Evolutionary conservation across 768 basidiomycete species (phyloP).

Genomic region (Termitomyces heimii): DNA sequence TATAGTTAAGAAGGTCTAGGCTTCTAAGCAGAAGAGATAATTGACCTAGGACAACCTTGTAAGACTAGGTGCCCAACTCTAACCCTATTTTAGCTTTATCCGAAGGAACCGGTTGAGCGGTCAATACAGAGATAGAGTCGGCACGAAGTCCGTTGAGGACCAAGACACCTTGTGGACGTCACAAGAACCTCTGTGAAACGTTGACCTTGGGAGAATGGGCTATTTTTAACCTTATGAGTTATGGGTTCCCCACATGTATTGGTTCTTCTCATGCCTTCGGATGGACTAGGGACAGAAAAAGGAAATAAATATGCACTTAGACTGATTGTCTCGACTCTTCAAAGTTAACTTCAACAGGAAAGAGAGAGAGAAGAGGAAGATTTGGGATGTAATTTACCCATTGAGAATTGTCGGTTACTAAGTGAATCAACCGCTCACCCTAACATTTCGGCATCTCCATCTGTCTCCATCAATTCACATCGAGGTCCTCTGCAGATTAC

Average conservation of each 20-base stretch:
- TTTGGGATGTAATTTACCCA: background rate
- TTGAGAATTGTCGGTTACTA: background rate
- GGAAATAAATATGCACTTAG: background rate
- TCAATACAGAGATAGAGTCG: background rate
- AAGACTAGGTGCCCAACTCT: background rate
- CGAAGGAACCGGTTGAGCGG: constrained; percentile 6
- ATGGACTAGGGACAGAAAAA: background rate
- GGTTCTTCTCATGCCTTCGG: background rate
- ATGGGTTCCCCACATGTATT: background rate
- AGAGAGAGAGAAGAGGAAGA: background rate
- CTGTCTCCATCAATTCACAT: background rate
- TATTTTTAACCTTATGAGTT: background rate
- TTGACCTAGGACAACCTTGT: background rate
- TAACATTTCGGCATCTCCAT: background rate
- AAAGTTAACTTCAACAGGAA: background rate
- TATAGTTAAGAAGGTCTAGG: background rate
- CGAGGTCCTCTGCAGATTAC: background rate
- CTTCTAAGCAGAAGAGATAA: background rate
- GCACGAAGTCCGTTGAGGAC: background rate
- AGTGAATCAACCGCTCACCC: background rate
- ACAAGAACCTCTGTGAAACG: constrained; percentile 4
- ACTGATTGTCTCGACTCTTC: background rate
- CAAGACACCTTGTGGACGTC: constrained; percentile 1
- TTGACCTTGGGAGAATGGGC: background rate
- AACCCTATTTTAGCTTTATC: constrained; percentile 5